These are phyloP conservation scores for Fonsecaea monophora DNA, from an alignment of 2,329 filamentous ascomycete genomes.

Conservation along the genomic window DNA sequence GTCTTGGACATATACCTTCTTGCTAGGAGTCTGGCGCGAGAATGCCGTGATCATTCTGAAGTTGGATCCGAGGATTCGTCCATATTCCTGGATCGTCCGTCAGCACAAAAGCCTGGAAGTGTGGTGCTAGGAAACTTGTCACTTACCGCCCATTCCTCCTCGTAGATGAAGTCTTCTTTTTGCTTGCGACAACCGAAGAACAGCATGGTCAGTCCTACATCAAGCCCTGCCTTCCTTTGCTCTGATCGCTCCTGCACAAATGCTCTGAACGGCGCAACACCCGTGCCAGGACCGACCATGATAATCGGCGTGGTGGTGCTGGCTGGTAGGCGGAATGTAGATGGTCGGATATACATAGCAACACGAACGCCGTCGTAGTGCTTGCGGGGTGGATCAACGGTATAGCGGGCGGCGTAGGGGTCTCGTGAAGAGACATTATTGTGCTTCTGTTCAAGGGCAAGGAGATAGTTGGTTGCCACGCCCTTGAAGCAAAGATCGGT, in stretches of 20 bases:
- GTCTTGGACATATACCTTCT: constrained; percentile 24
- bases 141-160: constrained; percentile 28
- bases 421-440: background rate
- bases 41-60: constrained; percentile 15
- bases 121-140: background rate
- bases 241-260: constrained; percentile 38
- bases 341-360: constrained; percentile 94
- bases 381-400: background rate
- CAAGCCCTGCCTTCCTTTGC: constrained; percentile 45
- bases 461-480: constrained; percentile 96
- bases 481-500: constrained; percentile 83
- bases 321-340: constrained; percentile 98
- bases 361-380: constrained; percentile 63
- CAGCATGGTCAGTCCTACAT: constrained; percentile 50
- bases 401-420: background rate
- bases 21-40: constrained; percentile 10
- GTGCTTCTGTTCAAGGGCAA: constrained; percentile 59
- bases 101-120: background rate
- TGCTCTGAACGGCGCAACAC: constrained; percentile 64
- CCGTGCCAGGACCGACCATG: constrained; percentile 94
- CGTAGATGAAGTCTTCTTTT: constrained; percentile 49
- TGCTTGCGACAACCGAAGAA: constrained; percentile 53
- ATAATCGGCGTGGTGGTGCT: constrained; percentile 93
- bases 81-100: background rate
- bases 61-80: background rate